Evolutionary conservation across 1,284 basidiomycete genomes (phyloP).

Genomic region (Ganoderma lingzhi): DNA sequence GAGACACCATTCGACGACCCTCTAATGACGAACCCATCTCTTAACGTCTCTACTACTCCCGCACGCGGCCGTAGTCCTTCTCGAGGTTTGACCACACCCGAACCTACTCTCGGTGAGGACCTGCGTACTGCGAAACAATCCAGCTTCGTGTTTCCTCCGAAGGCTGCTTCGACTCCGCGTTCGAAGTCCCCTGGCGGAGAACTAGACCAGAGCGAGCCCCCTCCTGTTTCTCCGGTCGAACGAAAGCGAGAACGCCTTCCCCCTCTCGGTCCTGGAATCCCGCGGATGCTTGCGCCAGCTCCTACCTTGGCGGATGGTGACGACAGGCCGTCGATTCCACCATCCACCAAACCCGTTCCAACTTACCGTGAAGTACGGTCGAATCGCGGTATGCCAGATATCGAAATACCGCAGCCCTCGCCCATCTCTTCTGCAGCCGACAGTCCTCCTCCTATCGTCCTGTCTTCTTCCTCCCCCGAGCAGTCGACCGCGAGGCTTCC

Average conservation of each 20-base stretch:
- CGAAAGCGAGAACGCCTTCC: constrained; percentile 36
- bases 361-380: constrained; percentile 51
- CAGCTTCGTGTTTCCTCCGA: constrained; percentile 63
- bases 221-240: constrained; percentile 24
- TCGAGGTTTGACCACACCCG: constrained; percentile 28
- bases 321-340: background rate
- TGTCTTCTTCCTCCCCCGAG: constrained; percentile 40
- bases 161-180: constrained; percentile 42
- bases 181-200: constrained; percentile 38
- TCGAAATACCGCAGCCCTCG: constrained; percentile 46
- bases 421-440: constrained; percentile 22
- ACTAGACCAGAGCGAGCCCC: constrained; percentile 37
- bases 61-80: constrained; percentile 37
- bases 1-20: constrained; percentile 30
- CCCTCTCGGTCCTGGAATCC: constrained; percentile 42
- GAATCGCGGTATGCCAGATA: constrained; percentile 48
- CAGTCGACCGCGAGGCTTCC: constrained; percentile 31
- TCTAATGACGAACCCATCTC: constrained; percentile 36
- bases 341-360: constrained; percentile 24
- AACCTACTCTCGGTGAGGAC: constrained; percentile 44
- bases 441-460: constrained; percentile 34
- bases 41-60: constrained; percentile 40
- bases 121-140: constrained; percentile 54
- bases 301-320: constrained; percentile 15
- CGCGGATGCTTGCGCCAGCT: constrained; percentile 27